Evolutionary conservation across 805 yeast species (phyloP), one percentile per base, ranked within the genome.

Genomic region (Starmerella bacillaris): DNA sequence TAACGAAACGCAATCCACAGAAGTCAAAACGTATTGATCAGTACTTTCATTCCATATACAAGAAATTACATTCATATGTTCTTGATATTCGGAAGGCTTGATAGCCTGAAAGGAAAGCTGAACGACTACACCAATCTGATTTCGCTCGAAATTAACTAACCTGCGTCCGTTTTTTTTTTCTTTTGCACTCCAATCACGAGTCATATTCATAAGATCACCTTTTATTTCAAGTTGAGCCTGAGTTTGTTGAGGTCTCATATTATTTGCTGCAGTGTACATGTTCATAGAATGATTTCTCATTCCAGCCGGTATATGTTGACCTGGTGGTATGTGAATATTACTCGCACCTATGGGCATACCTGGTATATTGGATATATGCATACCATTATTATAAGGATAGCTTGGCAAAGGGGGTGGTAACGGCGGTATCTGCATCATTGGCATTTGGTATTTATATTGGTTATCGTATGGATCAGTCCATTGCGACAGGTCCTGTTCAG

Each of bases 1-100:
- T 4, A 74, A 51, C 16, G 61, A 50, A 14, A 74, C 68, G 28
- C 74, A 60, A 49, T 74, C 82, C 15, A 74, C 80, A 2, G 75
- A 67, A 1, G 82, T 74, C 21, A 73, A 71, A 37, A 61, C 70
- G 48, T 59, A 63, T 39, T 61, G 55, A n/a, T 54, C 50, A 14
- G 59, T 54, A 31, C 64, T 69, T 27, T 56, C 53, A 73, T 77
- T 71, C 48, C 59, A 62, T 21, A 74, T 71, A 49, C 82, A 74
- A 15, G 72, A 64, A 15, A 73, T 61, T 14, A 69, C 65, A 5
- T 69, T 63, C 33, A 57, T 57, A 4, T 60, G 58, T 1, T 55
- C 47, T 28, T 53, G 36, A 48, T 63, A 59, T 31, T 64, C 50
- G 42, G 56, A 48, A 21, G 54, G 52, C 28, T 52, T 33, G 28